phyloP scores from a whole-genome alignment of 768 basidiomycete genomes.

The Podaxis pistillaris region DNA sequence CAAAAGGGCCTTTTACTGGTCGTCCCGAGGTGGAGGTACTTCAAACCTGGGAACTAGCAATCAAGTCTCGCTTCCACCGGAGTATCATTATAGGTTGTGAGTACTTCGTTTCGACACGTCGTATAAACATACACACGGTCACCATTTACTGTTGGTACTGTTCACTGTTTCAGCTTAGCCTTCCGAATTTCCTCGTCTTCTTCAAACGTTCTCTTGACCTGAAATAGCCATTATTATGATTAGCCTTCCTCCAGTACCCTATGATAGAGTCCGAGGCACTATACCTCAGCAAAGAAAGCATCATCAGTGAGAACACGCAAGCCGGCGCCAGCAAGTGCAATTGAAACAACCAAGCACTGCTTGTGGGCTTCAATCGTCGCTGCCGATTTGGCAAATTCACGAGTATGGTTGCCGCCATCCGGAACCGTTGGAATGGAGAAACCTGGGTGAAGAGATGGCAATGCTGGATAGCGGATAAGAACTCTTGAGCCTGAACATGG shows the following conservation, averaged over 20 bases:
- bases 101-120: no score
- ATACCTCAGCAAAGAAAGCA: slow-evolving; percentile 55
- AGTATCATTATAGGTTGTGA: no score
- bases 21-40: no score
- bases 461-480: slow-evolving; percentile 26
- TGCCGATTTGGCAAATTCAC: slow-evolving; percentile 63
- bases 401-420: slow-evolving; percentile 79
- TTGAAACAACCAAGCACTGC: slow-evolving; percentile 65
- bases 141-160: neutral
- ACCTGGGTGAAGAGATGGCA: slow-evolving; percentile 74
- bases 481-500: neutral
- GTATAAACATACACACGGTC: neutral
- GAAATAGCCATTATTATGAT: neutral
- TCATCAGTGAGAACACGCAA: slow-evolving; percentile 70
- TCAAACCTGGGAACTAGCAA: no score
- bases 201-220: slow-evolving; percentile 52
- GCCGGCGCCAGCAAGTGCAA: slow-evolving; percentile 69
- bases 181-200: slow-evolving; percentile 31
- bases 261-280: neutral
- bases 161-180: neutral
- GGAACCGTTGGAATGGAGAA: slow-evolving; percentile 74
- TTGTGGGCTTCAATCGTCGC: slow-evolving; percentile 59
- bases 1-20: no score
- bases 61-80: no score
- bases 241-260: neutral